Base-by-base conservation (phyloP, 768 basidiomycete genomes). In the Roridomyces roridus region DNA sequence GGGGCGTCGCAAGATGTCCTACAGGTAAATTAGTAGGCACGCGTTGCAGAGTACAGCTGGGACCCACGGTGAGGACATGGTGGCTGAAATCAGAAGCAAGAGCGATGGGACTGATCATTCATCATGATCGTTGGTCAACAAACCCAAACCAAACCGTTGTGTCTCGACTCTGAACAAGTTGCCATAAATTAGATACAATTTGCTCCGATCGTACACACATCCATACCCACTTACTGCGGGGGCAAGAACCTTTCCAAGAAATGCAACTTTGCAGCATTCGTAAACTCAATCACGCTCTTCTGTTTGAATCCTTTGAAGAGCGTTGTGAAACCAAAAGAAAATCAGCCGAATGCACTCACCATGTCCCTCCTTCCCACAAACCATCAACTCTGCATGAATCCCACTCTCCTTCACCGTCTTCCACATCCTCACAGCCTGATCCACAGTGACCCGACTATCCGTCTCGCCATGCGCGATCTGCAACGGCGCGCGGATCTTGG, bases 351-450 rank as follows among this genome's bases (percentile, higher is more conserved):
- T 11, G 2, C 34, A 29, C 77, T 48, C 34, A 78, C 78, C 78
- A 44, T 78, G 77, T 17, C 78, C 77, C 51, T 79, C 77, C 46
- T 72, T 70, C 51, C 73, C 76, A 46, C 77, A 77, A 39, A 76
- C 68, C 51, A 76, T 72, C 51, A 78, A 48, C 45, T 77, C 77
- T 6, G 68, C 65, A 34, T 67, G 65, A 37, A 71, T 67, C 17
- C 68, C 65, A 26, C 62, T 70, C 24, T 64, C 55, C 18, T 56
- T 49, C 15, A 74, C 69, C 20, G 70, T 72, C 43, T 72, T 66
- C 62, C 65, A 78, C 76, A 78, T 72, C 26, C 65, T 57, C 15
- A 74, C 62, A 1, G 77, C 75, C 57, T 78, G 76, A 4, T 74
- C 71, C 12, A 78, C 69, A 3, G 75, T 68, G 10, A 79, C 71